phyloP scores from a whole-genome alignment of 345 rosid species.

The Euphorbia pulcherrima region DNA sequence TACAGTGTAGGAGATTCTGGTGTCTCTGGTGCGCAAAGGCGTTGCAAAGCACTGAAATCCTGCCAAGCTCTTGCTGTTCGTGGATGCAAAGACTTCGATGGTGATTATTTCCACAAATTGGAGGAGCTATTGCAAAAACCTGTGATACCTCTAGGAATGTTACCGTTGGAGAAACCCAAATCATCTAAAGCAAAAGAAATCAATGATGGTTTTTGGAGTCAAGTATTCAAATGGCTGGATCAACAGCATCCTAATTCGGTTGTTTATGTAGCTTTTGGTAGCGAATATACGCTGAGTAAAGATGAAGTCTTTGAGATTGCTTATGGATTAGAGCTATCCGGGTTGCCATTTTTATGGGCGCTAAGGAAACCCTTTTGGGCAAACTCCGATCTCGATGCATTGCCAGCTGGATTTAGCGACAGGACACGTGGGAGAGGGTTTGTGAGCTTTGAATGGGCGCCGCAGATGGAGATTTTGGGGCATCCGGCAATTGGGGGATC shows the following conservation, averaged over 20 bases:
- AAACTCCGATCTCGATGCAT: conserved; percentile 11
- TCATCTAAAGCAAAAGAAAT: neutral
- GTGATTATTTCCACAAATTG: conserved; percentile 13
- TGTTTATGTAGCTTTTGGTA: conserved; percentile 34
- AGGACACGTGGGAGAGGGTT: conserved; percentile 10
- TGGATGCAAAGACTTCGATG: conserved; percentile 26
- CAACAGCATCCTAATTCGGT: conserved; percentile 20
- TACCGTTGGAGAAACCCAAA: conserved; percentile 14
- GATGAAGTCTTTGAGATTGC: conserved; percentile 32
- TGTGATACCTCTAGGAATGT: conserved; percentile 28
- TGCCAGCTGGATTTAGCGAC: conserved; percentile 20
- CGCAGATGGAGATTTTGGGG: conserved; percentile 20
- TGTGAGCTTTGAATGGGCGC: conserved; percentile 29
- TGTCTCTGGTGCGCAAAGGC: conserved; percentile 13
- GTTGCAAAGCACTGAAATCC: neutral
- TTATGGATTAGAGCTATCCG: conserved; percentile 27
- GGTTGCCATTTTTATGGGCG: conserved; percentile 34
- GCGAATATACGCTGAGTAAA: conserved; percentile 24
- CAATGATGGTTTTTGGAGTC: conserved; percentile 5
- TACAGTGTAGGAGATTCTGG: conserved; percentile 23
- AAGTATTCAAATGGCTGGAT: conserved; percentile 30
- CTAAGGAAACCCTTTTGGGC: conserved; percentile 31
- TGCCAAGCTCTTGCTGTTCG: conserved; percentile 20
- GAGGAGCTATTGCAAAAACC: conserved; percentile 4
- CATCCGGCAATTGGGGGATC: conserved; percentile 23